Percentiles rank a stretch among this genome's conserved stretches.
Conservation (phyloP, 208 protist genomes). For the Leishmania braziliensis region DNA sequence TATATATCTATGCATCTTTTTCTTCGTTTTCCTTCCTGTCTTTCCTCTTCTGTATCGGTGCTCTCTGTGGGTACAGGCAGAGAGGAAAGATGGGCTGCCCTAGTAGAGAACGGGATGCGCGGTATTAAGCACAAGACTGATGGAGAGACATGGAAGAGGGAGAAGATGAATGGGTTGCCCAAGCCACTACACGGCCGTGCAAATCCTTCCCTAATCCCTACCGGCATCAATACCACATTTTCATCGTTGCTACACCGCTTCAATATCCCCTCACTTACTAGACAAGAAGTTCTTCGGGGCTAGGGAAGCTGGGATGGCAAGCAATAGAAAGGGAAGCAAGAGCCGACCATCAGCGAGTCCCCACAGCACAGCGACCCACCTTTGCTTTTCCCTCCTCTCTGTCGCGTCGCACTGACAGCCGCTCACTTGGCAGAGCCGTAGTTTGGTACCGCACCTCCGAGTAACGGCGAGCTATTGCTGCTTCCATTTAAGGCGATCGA, state of each 20-base stretch:
- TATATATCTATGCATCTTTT: neutral
- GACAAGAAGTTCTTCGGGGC: neutral
- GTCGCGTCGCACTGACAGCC: neutral
- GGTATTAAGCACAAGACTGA: too few relatives aligned
- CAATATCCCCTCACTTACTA: neutral
- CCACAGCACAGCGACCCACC: neutral
- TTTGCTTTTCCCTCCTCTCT: neutral
- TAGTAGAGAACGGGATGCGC: neutral
- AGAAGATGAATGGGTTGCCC: neutral
- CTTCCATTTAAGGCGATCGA: neutral
- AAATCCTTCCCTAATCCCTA: neutral
- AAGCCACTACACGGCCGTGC: neutral
- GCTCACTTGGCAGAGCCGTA: slow-evolving; percentile 23
- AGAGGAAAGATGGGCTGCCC: neutral
- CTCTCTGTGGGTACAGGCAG: neutral
- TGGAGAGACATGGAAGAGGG: neutral
- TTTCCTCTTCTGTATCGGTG: neutral
- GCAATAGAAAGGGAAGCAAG: neutral
- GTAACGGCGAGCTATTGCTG: slow-evolving; percentile 22
- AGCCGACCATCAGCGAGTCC: neutral
- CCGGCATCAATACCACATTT: neutral
- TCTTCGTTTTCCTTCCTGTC: neutral
- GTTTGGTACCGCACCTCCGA: slow-evolving; percentile 22
- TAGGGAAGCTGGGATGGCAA: neutral
- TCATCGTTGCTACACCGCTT: neutral